Evolutionary conservation across 441 rosid species (phyloP).

Genomic region (Populus trichocarpa): DNA sequence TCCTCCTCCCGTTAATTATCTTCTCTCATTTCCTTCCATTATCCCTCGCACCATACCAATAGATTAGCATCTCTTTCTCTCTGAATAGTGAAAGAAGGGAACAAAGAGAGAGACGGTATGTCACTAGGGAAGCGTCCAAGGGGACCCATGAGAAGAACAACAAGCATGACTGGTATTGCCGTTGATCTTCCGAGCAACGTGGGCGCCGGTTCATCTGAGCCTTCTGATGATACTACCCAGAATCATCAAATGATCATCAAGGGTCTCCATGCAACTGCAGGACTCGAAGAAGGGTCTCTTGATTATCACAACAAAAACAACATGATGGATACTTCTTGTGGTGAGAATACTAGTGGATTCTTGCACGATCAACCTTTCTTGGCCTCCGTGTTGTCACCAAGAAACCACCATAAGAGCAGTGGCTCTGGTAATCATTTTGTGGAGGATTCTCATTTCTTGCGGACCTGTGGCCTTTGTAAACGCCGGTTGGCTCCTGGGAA

Average conservation of each 20-base stretch:
- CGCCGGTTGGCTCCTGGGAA: slow-evolving; percentile 54
- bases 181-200: slow-evolving; percentile 25
- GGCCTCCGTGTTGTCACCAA: slow-evolving; percentile 44
- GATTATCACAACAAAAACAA: not conserved
- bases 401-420: slow-evolving; percentile 10
- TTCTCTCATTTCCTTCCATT: not conserved
- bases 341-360: not conserved
- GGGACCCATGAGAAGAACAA: slow-evolving; percentile 59
- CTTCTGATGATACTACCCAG: slow-evolving; percentile 15
- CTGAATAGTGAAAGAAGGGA: not conserved
- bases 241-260: not conserved
- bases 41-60: not conserved
- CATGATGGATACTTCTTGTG: not conserved
- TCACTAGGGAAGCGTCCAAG: slow-evolving; percentile 66
- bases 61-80: not conserved
- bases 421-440: slow-evolving; percentile 1
- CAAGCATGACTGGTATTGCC: slow-evolving; percentile 67
- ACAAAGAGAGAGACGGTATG: slow-evolving; percentile 27
- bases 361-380: slow-evolving; percentile 30
- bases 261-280: not conserved
- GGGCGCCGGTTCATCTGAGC: slow-evolving; percentile 27
- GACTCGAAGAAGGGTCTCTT: not conserved
- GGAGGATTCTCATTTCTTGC: slow-evolving; percentile 46
- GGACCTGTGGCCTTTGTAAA: slow-evolving; percentile 66
- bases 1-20: slow-evolving; percentile 9